Evolutionary conservation across 306 rosid genomes (phyloP), one percentile per base, ranked within the genome.

Genomic region (Dicorynia guianensis): DNA sequence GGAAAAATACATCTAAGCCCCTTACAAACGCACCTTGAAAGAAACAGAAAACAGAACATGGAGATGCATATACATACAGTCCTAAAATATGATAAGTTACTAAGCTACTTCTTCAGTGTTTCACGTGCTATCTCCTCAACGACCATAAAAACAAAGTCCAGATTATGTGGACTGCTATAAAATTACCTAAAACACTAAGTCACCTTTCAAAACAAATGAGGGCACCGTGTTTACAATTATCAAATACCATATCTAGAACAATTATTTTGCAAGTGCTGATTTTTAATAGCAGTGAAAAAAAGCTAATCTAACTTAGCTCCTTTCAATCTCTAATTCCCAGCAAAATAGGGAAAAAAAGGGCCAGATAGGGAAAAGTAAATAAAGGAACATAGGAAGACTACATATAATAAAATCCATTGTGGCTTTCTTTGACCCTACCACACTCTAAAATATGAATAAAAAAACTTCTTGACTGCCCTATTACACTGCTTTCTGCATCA

Each of bases 401-500:
- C 18, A 4, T 34, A 8, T 35, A 34, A 33, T 3, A 59, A n/a
- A 33, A 13, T 25, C 18, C 6, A 12, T 6, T 18, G 14, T 9
- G 18, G 17, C 20, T 38, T 34, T 44, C 39, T 18, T 42, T 18
- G 69, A 54, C 58, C 73, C 40, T 39, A 49, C 18, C 14, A 49
- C 52, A 71, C 46, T 25, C 42, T 17, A 4, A 15, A 10, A 25
- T 35, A 19, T 49, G 64, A 50, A 20, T 63, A 46, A 30, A 4
- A 4, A 25, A 25, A 57, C 14, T 63, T 54, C 68, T 12, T 14
- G 17, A 60, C 48, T 35, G 4, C 33, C n/a, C 57, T 6, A 46
- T 65, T 49, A 36, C 40, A 17, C 58, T 50, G 75, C 60, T 74
- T 59, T 42, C 46, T 50, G 38, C 11, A 13, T 57, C 64, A 59